These are phyloP conservation scores for Ophiostoma piceae DNA, from an alignment of 2,329 filamentous ascomycete species.

Conservation along the genomic window DNA sequence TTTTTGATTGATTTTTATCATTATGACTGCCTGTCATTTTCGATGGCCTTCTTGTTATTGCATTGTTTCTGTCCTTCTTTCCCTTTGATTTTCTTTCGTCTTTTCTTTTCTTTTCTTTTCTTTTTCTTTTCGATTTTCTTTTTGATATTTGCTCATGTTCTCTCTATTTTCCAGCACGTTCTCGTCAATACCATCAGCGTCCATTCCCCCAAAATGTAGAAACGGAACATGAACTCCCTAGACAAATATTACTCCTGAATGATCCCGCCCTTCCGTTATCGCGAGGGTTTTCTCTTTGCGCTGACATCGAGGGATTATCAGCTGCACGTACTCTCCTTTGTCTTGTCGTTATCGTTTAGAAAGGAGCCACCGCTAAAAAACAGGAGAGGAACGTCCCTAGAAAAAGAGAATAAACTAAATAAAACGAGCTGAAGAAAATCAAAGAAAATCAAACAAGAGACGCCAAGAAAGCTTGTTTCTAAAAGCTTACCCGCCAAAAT, in stretches of 20 bases:
- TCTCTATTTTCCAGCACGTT: not conserved
- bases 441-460: not conserved
- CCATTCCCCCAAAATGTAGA: not conserved
- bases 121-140: not conserved
- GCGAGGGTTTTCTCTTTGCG: not conserved
- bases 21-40: too few relatives aligned
- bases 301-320: not conserved
- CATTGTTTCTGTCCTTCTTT: not conserved
- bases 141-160: not conserved
- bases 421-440: not conserved
- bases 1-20: constrained; percentile 46
- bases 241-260: not conserved
- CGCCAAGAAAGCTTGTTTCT: constrained; percentile 1
- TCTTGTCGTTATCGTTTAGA: too few relatives aligned
- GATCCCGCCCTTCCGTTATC: not conserved
- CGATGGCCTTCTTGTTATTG: too few relatives aligned
- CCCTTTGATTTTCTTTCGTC: not conserved
- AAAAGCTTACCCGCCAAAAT: not conserved
- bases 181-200: not conserved
- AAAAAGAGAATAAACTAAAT: not conserved
- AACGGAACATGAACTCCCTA: not conserved
- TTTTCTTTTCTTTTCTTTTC: not conserved
- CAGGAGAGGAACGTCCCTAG: not conserved
- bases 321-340: not conserved
- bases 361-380: not conserved